These are phyloP conservation scores for Fusarium paranaense DNA, from an alignment of 2,329 filamentous ascomycete genomes.

Conservation along the genomic window DNA sequence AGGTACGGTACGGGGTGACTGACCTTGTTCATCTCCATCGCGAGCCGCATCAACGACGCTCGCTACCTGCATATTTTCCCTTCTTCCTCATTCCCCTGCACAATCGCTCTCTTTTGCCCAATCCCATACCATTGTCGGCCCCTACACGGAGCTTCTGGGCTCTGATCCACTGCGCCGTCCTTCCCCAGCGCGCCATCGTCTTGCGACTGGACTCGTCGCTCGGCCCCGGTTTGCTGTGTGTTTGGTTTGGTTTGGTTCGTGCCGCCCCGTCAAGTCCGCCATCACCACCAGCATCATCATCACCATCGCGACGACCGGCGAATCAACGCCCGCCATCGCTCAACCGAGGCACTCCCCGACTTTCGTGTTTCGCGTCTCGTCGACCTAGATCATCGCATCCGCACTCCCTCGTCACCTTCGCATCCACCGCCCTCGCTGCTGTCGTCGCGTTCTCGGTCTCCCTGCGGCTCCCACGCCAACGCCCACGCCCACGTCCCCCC, in stretches of 20 bases:
- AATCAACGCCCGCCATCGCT: conserved; percentile 15
- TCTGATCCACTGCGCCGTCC: conserved; percentile 40
- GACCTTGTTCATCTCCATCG: background rate
- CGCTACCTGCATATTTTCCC: background rate
- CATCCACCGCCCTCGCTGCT: conserved; percentile 5
- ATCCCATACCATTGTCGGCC: conserved; percentile 14
- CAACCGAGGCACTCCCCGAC: background rate
- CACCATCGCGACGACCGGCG: conserved; percentile 32
- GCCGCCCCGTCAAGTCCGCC: conserved; percentile 33
- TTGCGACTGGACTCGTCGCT: conserved; percentile 10
- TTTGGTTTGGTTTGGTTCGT: conserved; percentile 18
- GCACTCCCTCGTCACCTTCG: background rate
- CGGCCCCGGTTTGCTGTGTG: conserved; percentile 27
- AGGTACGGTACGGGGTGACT: background rate
- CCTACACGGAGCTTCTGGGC: conserved; percentile 36
- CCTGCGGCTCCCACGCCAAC: conserved; percentile 21
- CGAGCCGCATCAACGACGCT: background rate
- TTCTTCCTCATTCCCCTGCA: conserved; percentile 3
- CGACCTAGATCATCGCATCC: conserved; percentile 2
- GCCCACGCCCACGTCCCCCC: conserved; percentile 15
- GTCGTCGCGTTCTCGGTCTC: conserved; percentile 39
- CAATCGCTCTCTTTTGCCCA: conserved; percentile 26
- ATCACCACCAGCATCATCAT: conserved; percentile 24
- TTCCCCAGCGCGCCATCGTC: conserved; percentile 23
- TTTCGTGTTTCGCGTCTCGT: conserved; percentile 7